Base-by-base conservation (phyloP, 192 early-diverging fungal species). In the Backusella mclennaniae region DNA sequence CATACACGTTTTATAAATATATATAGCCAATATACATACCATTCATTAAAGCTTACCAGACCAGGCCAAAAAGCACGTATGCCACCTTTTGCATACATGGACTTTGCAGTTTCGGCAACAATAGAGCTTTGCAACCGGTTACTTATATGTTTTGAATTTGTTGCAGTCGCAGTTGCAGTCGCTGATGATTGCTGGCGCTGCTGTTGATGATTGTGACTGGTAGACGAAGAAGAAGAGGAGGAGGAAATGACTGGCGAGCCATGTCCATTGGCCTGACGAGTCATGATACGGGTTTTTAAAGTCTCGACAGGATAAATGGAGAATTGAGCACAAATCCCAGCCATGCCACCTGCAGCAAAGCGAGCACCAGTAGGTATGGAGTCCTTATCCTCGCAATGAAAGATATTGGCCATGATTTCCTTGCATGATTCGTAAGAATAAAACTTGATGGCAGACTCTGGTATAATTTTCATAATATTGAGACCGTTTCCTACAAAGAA, bases 401-500 rank as follows among this genome's bases (percentile, higher is more conserved):
- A 31, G 67, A 79, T 66, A 26, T 77, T 41, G 1, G 87, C 83
- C 21, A 92, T 69, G 4, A 79, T n/a, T 21, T 67, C 71, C 67
- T 92, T 92, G 31, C 73, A 78, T 23, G 85, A 81, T 75, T 95
- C 93, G 74, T 91, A 95, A 4, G 89, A 85, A 74, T 87, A 91
- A 71, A 95, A 95, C 70, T 93, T 95, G 75, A 95, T 86, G 5
- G 89, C 90, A 4, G 88, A 89, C 77, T 93, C 91, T 12, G 93
- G 93, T 46, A 87, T 84, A 77, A 95, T 93, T 78, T 93, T 93
- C 73, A 90, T 71, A 38, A 93, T 85, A 74, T 95, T 95, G 19
- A 95, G 80, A 21, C 91, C 92, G 78, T 95, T 95, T 59, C 93
- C 93, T n/a, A 88, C 83, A 74, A 90, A 95, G 73, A 93, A 93